Evolutionary conservation across 2,329 filamentous ascomycete species (phyloP).

Genomic region (Paradendryphiella salina): DNA sequence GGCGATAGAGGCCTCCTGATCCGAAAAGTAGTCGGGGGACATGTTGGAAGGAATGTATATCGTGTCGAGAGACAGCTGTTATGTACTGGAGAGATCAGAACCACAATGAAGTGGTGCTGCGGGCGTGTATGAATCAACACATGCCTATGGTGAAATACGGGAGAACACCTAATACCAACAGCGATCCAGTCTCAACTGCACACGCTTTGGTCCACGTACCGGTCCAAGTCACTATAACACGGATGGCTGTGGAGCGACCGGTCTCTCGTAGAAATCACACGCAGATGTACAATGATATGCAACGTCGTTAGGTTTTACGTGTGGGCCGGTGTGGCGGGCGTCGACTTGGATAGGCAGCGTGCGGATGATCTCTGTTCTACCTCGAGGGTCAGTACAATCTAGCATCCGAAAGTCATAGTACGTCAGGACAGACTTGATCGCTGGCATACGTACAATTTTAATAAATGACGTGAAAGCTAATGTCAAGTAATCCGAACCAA

Average conservation of each 20-base stretch:
- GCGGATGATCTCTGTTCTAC: neutral
- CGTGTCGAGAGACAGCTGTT: neutral
- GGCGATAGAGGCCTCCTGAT: constrained; percentile 47
- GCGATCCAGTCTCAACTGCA: neutral
- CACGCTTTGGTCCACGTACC: constrained; percentile 9
- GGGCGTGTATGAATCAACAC: constrained; percentile 24
- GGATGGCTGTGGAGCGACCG: neutral
- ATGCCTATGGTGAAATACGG: constrained; percentile 28
- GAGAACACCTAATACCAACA: neutral
- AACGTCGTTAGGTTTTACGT: constrained; percentile 6
- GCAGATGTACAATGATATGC: neutral
- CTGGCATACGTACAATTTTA: constrained; percentile 14
- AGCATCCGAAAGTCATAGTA: too few relatives aligned
- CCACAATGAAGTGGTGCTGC: constrained; percentile 39
- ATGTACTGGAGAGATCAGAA: constrained; percentile 15
- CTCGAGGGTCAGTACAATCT: constrained; percentile 7
- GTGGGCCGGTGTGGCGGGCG: neutral
- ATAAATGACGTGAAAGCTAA: constrained; percentile 1
- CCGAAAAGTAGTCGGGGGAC: constrained; percentile 53
- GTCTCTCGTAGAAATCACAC: neutral
- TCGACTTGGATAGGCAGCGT: neutral
- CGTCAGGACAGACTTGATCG: too few relatives aligned
- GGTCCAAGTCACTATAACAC: constrained; percentile 1
- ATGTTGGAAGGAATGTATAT: constrained; percentile 21
- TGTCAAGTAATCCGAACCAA: neutral